phyloP scores from a whole-genome alignment of 169 alveolate genomes.

The Eimeria necatrix region DNA sequence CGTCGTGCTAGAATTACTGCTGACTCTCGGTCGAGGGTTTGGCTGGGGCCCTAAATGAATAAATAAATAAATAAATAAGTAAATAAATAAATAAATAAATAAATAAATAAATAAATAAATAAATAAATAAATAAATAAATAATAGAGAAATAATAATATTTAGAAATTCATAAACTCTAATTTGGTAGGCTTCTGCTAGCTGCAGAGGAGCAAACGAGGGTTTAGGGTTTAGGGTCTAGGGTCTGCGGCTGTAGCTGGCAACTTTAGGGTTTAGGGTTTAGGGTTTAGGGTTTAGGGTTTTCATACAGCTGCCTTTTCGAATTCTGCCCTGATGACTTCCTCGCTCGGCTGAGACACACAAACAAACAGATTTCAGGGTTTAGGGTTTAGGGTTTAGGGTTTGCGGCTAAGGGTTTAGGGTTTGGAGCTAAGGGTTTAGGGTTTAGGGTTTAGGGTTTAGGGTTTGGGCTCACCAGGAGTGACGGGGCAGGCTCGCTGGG shows the following conservation, averaged over 20 bases:
- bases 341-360: conserved; percentile 21
- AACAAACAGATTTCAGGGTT: too few relatives aligned
- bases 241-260: too few relatives aligned
- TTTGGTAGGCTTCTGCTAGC: too few relatives aligned
- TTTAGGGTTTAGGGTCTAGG: conserved; percentile 6
- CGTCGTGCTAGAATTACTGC: too few relatives aligned
- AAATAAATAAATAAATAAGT: not conserved
- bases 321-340: not conserved
- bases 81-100: not conserved
- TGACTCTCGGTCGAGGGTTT: conserved; percentile 34
- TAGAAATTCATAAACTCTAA: not conserved
- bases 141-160: not conserved
- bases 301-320: conserved; percentile 24
- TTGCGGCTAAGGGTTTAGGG: not conserved
- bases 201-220: not conserved
- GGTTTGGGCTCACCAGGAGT: not conserved
- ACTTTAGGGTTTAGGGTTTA: conserved; percentile 22
- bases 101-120: not conserved
- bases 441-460: conserved; percentile 48
- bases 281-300: conserved; percentile 37
- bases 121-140: not conserved
- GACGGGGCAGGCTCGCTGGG: not conserved
- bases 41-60: not conserved
- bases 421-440: not conserved
- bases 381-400: too few relatives aligned